Conservation (phyloP, 345 rosid species). For the Corchorus capsularis region DNA sequence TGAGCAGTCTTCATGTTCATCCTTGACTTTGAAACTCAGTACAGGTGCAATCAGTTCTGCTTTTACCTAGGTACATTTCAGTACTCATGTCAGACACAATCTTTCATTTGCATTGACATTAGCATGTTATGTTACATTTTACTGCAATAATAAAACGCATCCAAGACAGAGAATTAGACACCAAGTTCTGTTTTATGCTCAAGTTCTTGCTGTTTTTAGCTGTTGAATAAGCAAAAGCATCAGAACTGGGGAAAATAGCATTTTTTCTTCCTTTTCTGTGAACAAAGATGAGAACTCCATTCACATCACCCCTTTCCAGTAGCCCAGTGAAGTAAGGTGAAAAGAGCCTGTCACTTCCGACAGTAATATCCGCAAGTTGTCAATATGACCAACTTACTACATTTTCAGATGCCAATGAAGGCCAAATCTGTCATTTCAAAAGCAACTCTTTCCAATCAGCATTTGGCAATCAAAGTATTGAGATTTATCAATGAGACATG, state of each 20-base stretch:
- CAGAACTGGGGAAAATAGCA: not conserved
- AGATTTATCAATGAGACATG: slow-evolving; percentile 4
- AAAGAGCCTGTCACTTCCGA: not conserved
- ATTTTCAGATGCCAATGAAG: not conserved
- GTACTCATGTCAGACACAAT: not conserved
- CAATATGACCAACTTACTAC: not conserved
- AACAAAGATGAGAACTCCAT: not conserved
- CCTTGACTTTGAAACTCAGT: not conserved
- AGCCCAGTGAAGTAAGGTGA: not conserved
- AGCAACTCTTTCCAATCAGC: not conserved
- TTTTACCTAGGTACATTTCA: not conserved
- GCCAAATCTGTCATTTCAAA: not conserved
- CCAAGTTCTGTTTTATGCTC: not conserved
- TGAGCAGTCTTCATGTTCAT: not conserved
- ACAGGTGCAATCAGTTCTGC: not conserved
- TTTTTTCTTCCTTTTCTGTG: not conserved
- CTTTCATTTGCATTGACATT: not conserved
- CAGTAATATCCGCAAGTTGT: not conserved
- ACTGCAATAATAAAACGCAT: not conserved
- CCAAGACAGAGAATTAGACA: not conserved
- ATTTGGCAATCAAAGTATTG: not conserved
- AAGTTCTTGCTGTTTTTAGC: not conserved
- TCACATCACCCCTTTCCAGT: not conserved
- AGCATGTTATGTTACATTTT: not conserved
- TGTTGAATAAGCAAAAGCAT: not conserved